phyloP scores from a whole-genome alignment of 495 filamentous ascomycete species.

The Chaetomium cochliodes region DNA sequence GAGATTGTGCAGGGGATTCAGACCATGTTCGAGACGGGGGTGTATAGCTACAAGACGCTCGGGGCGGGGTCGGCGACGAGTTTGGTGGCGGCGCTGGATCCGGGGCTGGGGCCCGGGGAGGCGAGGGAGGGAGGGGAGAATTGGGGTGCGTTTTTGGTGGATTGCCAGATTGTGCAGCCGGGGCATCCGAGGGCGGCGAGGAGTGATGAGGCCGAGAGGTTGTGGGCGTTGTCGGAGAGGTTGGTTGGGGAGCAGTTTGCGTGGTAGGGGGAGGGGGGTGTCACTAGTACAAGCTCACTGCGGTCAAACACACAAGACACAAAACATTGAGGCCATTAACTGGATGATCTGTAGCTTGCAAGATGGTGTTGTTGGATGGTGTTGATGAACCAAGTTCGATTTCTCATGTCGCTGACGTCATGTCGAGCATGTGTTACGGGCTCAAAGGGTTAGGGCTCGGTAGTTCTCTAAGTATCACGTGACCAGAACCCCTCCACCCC shows the following conservation, averaged over 20 bases:
- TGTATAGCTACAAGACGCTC: background rate
- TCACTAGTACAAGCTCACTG: too few species aligned
- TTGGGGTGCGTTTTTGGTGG: background rate
- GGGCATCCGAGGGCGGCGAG: background rate
- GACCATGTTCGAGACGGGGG: background rate
- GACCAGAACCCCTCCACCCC: too few species aligned
- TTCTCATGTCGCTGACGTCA: too few species aligned
- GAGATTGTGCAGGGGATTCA: background rate
- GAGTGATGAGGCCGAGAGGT: background rate
- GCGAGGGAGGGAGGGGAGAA: background rate
- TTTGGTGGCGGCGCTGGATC: slow-evolving; percentile 2
- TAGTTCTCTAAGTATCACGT: background rate
- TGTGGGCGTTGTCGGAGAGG: slow-evolving; percentile 8
- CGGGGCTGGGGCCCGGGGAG: background rate
- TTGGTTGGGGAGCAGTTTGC: slow-evolving; percentile 1
- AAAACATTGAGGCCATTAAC: too few species aligned
- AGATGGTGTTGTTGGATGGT: too few species aligned
- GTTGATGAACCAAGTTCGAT: too few species aligned
- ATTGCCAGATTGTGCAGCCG: slow-evolving; percentile 2
- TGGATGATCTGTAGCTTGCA: too few species aligned
- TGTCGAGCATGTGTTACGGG: too few species aligned
- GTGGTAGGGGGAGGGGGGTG: too few species aligned
- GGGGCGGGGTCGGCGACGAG: background rate
- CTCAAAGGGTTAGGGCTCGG: background rate
- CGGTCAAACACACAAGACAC: too few species aligned